Evolutionary conservation across 2,329 filamentous ascomycete species (phyloP).

Genomic region (Trichoderma sp.): DNA sequence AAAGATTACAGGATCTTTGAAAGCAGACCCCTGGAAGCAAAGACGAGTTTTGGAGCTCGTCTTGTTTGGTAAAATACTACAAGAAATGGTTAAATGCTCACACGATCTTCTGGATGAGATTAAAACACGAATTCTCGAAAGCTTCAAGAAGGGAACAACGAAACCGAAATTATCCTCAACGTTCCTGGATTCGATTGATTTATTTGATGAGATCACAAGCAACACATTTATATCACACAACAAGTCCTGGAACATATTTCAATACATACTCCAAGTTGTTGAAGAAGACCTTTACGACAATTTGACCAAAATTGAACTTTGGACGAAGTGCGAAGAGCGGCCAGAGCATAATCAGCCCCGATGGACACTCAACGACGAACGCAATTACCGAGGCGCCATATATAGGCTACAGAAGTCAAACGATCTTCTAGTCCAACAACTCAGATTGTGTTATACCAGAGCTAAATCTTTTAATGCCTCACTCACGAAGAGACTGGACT

Average conservation of each 20-base stretch:
- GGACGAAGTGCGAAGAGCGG: not conserved
- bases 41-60: not conserved
- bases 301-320: not conserved
- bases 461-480: not conserved
- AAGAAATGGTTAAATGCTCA: not conserved
- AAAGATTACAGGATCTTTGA: not conserved
- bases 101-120: not conserved
- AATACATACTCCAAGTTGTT: not conserved
- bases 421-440: not conserved
- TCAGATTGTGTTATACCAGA: not conserved
- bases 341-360: not conserved
- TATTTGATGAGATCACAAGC: not conserved
- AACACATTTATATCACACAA: not conserved
- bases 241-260: not conserved
- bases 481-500: not conserved
- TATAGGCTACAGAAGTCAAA: not conserved
- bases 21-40: not conserved
- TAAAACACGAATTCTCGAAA: not conserved
- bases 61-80: not conserved
- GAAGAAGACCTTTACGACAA: not conserved
- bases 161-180: not conserved
- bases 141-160: not conserved
- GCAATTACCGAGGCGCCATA: not conserved
- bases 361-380: not conserved
- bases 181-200: not conserved